Evolutionary conservation across 495 filamentous ascomycete genomes (phyloP).

Genomic region (Pseudoneurospora amorphoporcata): DNA sequence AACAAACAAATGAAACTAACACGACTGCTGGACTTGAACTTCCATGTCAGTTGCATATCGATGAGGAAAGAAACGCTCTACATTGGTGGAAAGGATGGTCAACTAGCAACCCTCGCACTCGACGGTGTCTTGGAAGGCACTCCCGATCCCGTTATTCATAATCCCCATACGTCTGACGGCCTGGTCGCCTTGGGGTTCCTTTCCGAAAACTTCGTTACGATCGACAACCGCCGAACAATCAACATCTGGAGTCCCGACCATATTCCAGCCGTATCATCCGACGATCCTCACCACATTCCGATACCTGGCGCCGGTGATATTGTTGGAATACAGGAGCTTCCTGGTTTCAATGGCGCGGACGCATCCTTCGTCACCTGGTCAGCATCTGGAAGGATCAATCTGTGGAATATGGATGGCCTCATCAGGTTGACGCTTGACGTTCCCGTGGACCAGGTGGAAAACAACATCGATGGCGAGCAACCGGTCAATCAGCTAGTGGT

Average conservation of each 20-base stretch:
- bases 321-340: constrained; percentile 58
- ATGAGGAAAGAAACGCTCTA: constrained; percentile 28
- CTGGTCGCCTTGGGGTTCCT: constrained; percentile 60
- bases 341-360: constrained; percentile 41
- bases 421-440: constrained; percentile 54
- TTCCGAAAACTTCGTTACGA: constrained; percentile 56
- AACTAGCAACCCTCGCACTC: constrained; percentile 29
- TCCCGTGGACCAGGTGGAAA: constrained; percentile 53
- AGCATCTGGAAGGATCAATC: constrained; percentile 59
- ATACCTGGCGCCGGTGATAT: constrained; percentile 70
- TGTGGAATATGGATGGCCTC: constrained; percentile 70
- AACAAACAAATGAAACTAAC: constrained; percentile 59
- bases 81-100: constrained; percentile 36
- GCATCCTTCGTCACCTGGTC: constrained; percentile 86
- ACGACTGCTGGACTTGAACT: constrained; percentile 50
- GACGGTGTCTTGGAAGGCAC: constrained; percentile 26
- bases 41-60: constrained; percentile 52
- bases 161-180: constrained; percentile 20
- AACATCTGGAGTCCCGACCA: constrained; percentile 46
- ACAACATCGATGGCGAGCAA: constrained; percentile 42
- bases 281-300: constrained; percentile 27
- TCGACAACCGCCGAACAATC: constrained; percentile 65
- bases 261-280: constrained; percentile 17
- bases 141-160: constrained; percentile 17
- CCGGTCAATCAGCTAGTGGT: constrained; percentile 66